These are phyloP conservation scores for Annulohypoxylon stygium DNA, from an alignment of 495 filamentous ascomycete genomes.

Conservation along the genomic window DNA sequence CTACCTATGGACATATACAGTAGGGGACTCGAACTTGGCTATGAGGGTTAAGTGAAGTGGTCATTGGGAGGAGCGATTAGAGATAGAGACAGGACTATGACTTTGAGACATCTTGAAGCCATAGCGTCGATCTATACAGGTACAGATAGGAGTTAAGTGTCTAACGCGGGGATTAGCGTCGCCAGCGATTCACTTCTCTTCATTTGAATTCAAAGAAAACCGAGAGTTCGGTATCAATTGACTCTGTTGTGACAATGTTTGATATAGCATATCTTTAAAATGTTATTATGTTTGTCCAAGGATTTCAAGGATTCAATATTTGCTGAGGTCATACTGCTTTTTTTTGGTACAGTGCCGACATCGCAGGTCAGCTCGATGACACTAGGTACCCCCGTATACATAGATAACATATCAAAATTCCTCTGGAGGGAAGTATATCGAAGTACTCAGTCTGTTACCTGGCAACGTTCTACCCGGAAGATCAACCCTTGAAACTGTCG, in stretches of 20 bases:
- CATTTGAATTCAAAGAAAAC: not conserved
- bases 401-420: not conserved
- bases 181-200: not conserved
- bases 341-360: conserved; percentile 18
- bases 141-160: not conserved
- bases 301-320: not conserved
- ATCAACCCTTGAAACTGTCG: conserved; percentile 37
- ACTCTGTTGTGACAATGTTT: not conserved
- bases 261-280: not conserved
- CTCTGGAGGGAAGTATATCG: not conserved
- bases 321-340: conserved; percentile 20
- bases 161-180: not conserved
- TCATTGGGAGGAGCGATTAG: not conserved
- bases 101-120: not conserved
- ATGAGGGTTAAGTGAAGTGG: not conserved
- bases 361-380: conserved; percentile 20
- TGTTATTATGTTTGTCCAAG: not conserved
- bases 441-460: not conserved
- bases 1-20: not conserved
- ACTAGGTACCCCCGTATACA: not conserved
- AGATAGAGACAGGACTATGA: not conserved
- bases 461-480: conserved; percentile 1
- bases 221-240: not conserved
- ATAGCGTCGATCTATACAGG: not conserved
- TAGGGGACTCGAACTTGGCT: not conserved